Base-by-base conservation (phyloP, 2,329 filamentous ascomycete genomes). In the Bisporella sp. region DNA sequence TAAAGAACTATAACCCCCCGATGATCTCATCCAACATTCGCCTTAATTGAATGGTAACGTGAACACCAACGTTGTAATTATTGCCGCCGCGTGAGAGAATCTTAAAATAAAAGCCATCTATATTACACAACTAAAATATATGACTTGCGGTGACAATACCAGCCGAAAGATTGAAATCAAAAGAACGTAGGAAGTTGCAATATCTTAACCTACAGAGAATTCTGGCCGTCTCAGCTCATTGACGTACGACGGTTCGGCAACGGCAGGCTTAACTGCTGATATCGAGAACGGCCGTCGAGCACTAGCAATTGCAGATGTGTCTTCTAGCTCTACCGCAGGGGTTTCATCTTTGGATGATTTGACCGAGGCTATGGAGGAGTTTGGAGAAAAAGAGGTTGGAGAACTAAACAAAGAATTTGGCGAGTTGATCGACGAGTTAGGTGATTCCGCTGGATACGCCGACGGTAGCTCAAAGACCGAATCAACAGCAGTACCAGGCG, bases 241-340 rank as follows among this genome's bases (percentile, higher is more conserved):
- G 6, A 30, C 9, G 11, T 39, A 31, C 21, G 11, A 37, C 4
- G 21, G 41, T 32, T 42, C 41, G 4, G 29, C 46, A 35, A 53
- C 42, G 4, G 46, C 43, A 7, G 53, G 52, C 45, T 48, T 47
- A 28, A 48, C 31, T 7, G 46, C n/a, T 40, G 11, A 31, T n/a
- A 31, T 48, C 21, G 51, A 45, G 49, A 31, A 51, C 31, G 9
- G 48, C 41, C 12, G 54, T 48, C 32, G 46, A 21, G 21, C 21
- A 21, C 21, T 21, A 21, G 21, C 21, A 21, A 48, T 28, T 46
- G 31, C 13, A 13, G 60, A 60, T 7, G 57, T 63, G 37, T 62
- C 61, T 47, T 64, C 61, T 4, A 63, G 40, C 40, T 63, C 61
- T 4, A 57, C 58, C 33, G 59, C 46, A 31, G 54, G 55, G 35